These are phyloP conservation scores for Penicillium sp. DNA, from an alignment of 2,329 filamentous ascomycete genomes.

Conservation along the genomic window DNA sequence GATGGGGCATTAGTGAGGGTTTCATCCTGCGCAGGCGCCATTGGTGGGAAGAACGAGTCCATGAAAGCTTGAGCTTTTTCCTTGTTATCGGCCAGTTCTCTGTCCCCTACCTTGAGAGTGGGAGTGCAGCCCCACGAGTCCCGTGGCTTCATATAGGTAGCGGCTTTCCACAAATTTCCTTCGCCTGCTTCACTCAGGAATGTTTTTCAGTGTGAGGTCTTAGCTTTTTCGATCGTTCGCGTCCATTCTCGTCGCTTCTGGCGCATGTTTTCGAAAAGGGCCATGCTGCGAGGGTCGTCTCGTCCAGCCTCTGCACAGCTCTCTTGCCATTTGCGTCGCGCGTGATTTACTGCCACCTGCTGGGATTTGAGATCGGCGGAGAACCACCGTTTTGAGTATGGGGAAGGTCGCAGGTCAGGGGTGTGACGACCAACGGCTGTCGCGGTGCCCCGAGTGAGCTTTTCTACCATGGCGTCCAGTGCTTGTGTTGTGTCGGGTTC, in stretches of 20 bases:
- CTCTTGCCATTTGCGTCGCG: conserved; percentile 16
- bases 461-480: conserved; percentile 6
- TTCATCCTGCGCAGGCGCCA: background rate
- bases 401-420: conserved; percentile 10
- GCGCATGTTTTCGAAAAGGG: conserved; percentile 9
- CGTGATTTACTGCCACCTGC: conserved; percentile 14
- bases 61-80: background rate
- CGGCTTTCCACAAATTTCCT: conserved; percentile 18
- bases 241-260: conserved; percentile 20
- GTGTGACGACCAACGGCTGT: conserved; percentile 14
- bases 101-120: background rate
- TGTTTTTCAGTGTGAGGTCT: conserved; percentile 21
- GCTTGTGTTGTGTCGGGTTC: conserved; percentile 6
- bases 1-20: background rate
- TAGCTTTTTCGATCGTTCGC: conserved; percentile 19
- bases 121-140: conserved; percentile 5
- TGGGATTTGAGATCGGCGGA: conserved; percentile 18
- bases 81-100: background rate
- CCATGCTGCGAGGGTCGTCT: background rate
- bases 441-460: conserved; percentile 3
- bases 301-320: conserved; percentile 12
- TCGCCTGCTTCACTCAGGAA: conserved; percentile 16
- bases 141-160: conserved; percentile 11
- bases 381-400: conserved; percentile 25
- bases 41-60: background rate